Evolutionary conservation across 192 early-diverging fungal species (phyloP), one percentile per base, ranked within the genome.

Genomic region (Chytriomyces sp.): DNA sequence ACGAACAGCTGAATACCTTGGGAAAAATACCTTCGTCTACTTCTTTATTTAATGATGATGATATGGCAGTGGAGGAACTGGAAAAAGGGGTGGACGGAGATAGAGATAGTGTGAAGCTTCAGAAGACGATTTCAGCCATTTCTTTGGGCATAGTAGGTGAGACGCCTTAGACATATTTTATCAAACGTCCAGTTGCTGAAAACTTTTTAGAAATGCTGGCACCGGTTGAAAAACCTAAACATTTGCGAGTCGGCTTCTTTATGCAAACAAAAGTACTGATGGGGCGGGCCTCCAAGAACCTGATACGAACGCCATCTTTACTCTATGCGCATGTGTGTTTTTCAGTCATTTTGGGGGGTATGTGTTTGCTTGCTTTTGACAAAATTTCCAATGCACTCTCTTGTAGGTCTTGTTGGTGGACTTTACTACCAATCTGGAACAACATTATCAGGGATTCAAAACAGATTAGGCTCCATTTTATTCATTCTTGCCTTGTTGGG

Each of bases 221-320:
- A 8, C 65, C 65, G 5, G 65, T 68, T 28, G 44, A 53, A 30
- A 68, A 68, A 55, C 65, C 65, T 38, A 68, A 68, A 33, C n/a
- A 32, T 0, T 25, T 58, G 3, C 85, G 83, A n/a, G 62, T 78
- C 52, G 77, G 81, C 31, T 84, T 85, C 75, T 83, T 79, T 59
- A 88, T 84, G 0, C 92, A 93, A 65, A 91, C 93, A 78, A 77
- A 73, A 39, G 91, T 94, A 63, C 77, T 94, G 6, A 84, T 87
- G 10, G 85, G 88, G 38, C 79, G 93, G 52, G 91, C 91, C 10
- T 85, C 93, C 70, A 92, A 92, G 77, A 93, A 93, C 74, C 79
- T 94, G 7, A 90, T 91, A 59, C 85, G 93, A 22, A 93, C 92
- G 60, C 92, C 92, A 2, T 84, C 88, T 81, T 73, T 94, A 57